A percentile compares a stretch with the other conserved stretches of the same genome.
Conservation (phyloP, 306 rosid species). For the Malus sylvestris region DNA sequence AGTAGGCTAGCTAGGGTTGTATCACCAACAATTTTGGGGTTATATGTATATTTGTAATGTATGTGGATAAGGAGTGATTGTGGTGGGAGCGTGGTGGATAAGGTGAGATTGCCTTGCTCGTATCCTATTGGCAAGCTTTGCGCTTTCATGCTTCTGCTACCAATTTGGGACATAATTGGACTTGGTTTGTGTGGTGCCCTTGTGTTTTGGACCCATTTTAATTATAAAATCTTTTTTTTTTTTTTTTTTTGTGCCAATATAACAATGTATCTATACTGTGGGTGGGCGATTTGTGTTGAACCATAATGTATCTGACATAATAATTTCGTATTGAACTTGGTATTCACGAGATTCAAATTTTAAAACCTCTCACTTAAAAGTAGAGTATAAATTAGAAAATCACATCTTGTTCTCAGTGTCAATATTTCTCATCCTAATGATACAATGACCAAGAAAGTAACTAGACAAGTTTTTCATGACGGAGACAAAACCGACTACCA, state of each 20-base stretch:
- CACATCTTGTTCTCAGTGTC: background rate
- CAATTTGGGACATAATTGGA: background rate
- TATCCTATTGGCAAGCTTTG: constrained; percentile 49
- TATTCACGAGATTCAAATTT: no score
- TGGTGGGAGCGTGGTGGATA: constrained; percentile 79
- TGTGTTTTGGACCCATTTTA: constrained; percentile 40
- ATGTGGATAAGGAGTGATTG: constrained; percentile 15
- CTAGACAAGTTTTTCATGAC: background rate
- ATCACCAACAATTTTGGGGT: background rate
- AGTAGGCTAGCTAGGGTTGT: background rate
- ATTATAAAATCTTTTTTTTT: no score
- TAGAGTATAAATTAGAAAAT: background rate
- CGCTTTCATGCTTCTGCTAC: background rate
- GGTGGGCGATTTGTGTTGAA: no score
- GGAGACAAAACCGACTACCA: no score
- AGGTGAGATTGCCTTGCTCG: constrained; percentile 76
- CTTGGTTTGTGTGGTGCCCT: constrained; percentile 10
- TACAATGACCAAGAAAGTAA: background rate
- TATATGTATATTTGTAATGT: constrained; percentile 15
- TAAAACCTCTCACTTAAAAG: no score
- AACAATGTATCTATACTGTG: no score
- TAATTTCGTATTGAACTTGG: no score
- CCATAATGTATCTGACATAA: no score
- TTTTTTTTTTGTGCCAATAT: background rate
- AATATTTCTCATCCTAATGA: no score